Conservation (phyloP, 164 flowering plant genomes). For the Tetracentron sinense region DNA sequence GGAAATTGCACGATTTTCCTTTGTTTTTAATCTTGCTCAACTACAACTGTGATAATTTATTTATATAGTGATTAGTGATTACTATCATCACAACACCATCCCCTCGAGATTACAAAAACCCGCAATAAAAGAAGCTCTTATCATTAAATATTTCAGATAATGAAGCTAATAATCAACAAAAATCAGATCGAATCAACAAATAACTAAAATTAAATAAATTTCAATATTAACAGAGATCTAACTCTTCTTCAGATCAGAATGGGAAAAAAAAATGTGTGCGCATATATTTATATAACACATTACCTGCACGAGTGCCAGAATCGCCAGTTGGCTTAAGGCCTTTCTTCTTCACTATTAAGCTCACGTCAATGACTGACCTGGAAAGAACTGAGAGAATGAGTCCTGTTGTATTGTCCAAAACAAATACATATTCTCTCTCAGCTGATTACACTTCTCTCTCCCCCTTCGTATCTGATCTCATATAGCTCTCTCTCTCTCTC, state of each 20-base stretch:
- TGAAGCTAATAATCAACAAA: not conserved
- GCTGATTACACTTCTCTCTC: no score
- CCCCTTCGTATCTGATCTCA: no score
- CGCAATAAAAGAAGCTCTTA: not conserved
- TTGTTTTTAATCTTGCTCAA: no score
- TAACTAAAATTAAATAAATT: not conserved
- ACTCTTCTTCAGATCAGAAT: not conserved
- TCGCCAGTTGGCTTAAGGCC: constrained; percentile 72
- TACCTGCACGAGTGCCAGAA: constrained; percentile 72
- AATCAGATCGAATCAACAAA: not conserved
- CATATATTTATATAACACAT: not conserved
- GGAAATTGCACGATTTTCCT: no score
- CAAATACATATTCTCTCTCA: constrained; percentile 28
- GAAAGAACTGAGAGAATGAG: constrained; percentile 61
- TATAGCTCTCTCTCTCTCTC: constrained; percentile 6
- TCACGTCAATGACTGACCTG: constrained; percentile 67
- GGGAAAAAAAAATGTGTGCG: not conserved
- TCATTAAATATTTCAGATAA: not conserved
- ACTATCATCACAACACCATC: not conserved
- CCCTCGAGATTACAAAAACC: not conserved
- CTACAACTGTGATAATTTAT: no score
- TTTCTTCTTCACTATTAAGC: constrained; percentile 82
- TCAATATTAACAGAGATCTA: not conserved
- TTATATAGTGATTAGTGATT: not conserved
- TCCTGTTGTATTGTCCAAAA: constrained; percentile 60